Conservation (phyloP, 768 basidiomycete species). For the Tricholoma sp. region DNA sequence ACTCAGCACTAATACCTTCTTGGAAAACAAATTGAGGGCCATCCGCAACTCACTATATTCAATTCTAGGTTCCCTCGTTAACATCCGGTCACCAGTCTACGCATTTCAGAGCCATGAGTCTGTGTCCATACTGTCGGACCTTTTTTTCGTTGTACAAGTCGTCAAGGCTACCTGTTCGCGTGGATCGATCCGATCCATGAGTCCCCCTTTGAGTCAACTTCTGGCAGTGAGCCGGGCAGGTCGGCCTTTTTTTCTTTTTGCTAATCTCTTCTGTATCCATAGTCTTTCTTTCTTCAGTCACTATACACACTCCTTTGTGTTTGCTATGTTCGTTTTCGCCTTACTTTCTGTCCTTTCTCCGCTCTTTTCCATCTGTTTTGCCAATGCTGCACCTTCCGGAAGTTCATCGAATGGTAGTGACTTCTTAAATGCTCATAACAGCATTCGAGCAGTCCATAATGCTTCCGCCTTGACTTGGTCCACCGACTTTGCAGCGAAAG, state of each 20-base stretch:
- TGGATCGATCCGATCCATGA: not conserved
- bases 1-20: not conserved
- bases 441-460: conserved; percentile 35
- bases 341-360: not conserved
- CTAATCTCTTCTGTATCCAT: not conserved
- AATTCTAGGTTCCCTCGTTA: too few species aligned
- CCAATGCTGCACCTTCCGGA: conserved; percentile 1
- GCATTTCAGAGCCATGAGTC: not conserved
- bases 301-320: conserved; percentile 1
- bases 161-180: not conserved
- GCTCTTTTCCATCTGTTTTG: not conserved
- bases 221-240: not conserved
- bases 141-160: not conserved
- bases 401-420: conserved; percentile 19
- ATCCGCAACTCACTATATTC: not conserved
- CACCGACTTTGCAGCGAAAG: conserved; percentile 36
- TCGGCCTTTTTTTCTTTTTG: not conserved
- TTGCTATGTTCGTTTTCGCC: not conserved
- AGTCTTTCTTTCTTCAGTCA: not conserved
- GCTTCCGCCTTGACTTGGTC: conserved; percentile 48
- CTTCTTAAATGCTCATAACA: conserved; percentile 47
- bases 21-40: too few species aligned
- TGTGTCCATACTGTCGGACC: not conserved
- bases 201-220: not conserved
- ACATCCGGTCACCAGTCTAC: not conserved